Base-by-base conservation (phyloP, 2,329 filamentous ascomycete species). In the Colletotrichum spaethianum region DNA sequence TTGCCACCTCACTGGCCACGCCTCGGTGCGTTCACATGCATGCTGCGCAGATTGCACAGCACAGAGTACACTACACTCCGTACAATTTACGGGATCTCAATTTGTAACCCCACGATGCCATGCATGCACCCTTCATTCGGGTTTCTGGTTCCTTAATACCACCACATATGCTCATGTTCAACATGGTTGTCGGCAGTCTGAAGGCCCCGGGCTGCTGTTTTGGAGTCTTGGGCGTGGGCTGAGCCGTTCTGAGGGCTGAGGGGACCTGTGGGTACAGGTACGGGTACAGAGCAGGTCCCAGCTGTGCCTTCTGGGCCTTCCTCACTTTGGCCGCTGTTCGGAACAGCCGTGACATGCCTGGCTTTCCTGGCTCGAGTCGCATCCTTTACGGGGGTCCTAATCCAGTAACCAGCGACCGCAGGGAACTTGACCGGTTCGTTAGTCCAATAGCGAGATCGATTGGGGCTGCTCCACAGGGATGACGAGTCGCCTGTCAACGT, bases 81-180 rank as follows among this genome's bases (percentile, higher is more conserved):
- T 28, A 38, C 61, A 63, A 42, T 69, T 52, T 44, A n/a, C 40
- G 61, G 38, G 23, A 65, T 55, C 23, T 14, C 42, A 31, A 53
- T 33, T 26, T 71, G 50, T 62, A 63, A 62, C 57, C 36, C 67
- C 63, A 62, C 61, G 68, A 12, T 20, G 16, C 42, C 62, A 42
- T 65, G 61, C 52, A 18, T 44, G 63, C 40, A 50, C 61, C 53
- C 65, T 64, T 72, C 65, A 64, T 62, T 63, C 59, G 38, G n/a
- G 70, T 72, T 72, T 70, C 65, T 64, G 48, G 46, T 61, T 63
- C 65, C 53, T 72, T 72, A 70, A 60, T 36, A 56, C 52, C 65
- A 63, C 48, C 26, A 70, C 70, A 42, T 70, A 72, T 64, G 28
- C 36, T 26, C 70, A 53, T 46, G 65, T 44, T 31, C 65, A 36